Conservation (phyloP, 2,329 filamentous ascomycete species). For the Hypoxylon sp. region DNA sequence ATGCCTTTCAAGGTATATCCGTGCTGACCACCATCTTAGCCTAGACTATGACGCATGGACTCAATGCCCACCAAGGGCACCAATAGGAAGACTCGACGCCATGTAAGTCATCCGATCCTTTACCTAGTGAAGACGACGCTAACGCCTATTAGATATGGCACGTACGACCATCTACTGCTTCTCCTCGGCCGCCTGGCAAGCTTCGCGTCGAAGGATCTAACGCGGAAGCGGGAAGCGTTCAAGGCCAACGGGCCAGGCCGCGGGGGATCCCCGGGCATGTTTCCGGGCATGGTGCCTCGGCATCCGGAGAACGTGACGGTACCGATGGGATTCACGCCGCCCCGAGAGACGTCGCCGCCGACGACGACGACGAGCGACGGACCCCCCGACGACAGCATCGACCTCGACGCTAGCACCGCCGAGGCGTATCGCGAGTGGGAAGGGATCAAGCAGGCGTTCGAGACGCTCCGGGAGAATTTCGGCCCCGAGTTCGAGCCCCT, state of each 20-base stretch:
- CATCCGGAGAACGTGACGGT: slow-evolving; percentile 55
- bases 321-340: slow-evolving; percentile 64
- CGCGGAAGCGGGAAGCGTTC: slow-evolving; percentile 76
- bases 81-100: slow-evolving; percentile 78
- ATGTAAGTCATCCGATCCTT: slow-evolving; percentile 57
- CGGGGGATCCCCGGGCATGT: slow-evolving; percentile 55
- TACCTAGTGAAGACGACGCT: slow-evolving; percentile 29
- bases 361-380: slow-evolving; percentile 54
- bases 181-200: slow-evolving; percentile 81
- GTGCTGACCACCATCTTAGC: slow-evolving; percentile 54
- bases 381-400: slow-evolving; percentile 57
- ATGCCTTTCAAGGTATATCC: slow-evolving; percentile 3
- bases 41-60: slow-evolving; percentile 83
- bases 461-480: slow-evolving; percentile 70
- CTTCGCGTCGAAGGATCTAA: slow-evolving; percentile 80
- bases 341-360: slow-evolving; percentile 53
- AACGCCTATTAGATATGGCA: slow-evolving; percentile 73
- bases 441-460: slow-evolving; percentile 75
- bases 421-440: slow-evolving; percentile 83
- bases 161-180: slow-evolving; percentile 86
- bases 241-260: slow-evolving; percentile 65
- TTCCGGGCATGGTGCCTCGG: slow-evolving; percentile 65
- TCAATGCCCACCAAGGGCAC: slow-evolving; percentile 86
- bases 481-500: slow-evolving; percentile 81
- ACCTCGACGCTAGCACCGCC: slow-evolving; percentile 71